A percentile compares a stretch with the other conserved stretches of the same genome.
phyloP scores from a whole-genome alignment of 345 rosid species.

The Melastoma malabathricum region DNA sequence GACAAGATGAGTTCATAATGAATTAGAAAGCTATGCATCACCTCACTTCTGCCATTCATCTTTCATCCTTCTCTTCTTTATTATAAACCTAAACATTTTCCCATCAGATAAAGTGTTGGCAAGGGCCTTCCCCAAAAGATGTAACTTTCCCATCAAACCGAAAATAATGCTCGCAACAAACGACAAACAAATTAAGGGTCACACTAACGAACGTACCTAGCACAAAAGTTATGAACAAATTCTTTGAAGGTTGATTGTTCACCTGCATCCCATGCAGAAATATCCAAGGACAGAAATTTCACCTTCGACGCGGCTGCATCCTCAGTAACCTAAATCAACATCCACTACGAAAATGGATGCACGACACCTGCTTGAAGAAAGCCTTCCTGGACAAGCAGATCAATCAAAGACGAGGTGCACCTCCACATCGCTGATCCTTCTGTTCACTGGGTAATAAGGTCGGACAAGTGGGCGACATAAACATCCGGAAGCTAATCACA shows the following conservation, averaged over 20 bases:
- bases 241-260: slow-evolving; percentile 17
- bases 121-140: too few relatives aligned
- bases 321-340: too few relatives aligned
- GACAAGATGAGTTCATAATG: too few relatives aligned
- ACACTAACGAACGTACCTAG: slow-evolving; percentile 28
- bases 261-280: slow-evolving; percentile 24
- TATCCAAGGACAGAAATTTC: slow-evolving; percentile 1
- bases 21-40: too few relatives aligned
- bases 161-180: neutral
- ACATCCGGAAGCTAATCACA: too few relatives aligned
- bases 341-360: too few relatives aligned
- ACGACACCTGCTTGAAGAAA: slow-evolving; percentile 29
- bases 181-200: neutral
- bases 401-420: slow-evolving; percentile 45
- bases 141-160: too few relatives aligned
- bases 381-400: slow-evolving; percentile 35
- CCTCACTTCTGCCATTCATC: too few relatives aligned
- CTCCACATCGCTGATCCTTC: slow-evolving; percentile 45
- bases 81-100: too few relatives aligned
- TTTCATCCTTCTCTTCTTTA: too few relatives aligned
- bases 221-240: slow-evolving; percentile 68
- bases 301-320: neutral
- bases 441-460: slow-evolving; percentile 20
- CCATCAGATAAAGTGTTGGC: too few relatives aligned
- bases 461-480: slow-evolving; percentile 15